phyloP scores from a whole-genome alignment of 2,329 filamentous ascomycete species.

The Sclerotinia borealis region DNA sequence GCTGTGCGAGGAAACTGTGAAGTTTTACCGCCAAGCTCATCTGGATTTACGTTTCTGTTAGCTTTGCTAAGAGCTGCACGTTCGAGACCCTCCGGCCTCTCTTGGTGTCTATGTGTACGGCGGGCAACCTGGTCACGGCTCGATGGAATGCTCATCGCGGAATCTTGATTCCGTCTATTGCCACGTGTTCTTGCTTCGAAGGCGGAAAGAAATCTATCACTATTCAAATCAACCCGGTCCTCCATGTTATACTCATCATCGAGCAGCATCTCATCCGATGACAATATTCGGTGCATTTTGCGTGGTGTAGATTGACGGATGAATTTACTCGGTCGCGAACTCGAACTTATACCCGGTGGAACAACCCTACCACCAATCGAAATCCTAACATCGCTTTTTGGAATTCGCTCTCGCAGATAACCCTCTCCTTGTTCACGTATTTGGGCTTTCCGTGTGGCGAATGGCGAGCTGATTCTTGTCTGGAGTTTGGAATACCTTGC shows the following conservation, averaged over 20 bases:
- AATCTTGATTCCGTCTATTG: not conserved
- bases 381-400: conserved; percentile 26
- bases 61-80: not conserved
- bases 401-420: not conserved
- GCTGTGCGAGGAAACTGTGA: not conserved
- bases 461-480: conserved; percentile 19
- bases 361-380: conserved; percentile 26
- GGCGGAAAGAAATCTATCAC: not conserved
- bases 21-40: not conserved
- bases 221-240: not conserved
- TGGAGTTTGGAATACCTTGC: conserved; percentile 22
- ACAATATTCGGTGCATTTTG: conserved; percentile 6
- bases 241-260: conserved; percentile 18
- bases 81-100: not conserved
- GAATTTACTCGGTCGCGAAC: conserved; percentile 16
- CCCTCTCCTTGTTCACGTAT: not conserved
- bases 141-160: not conserved
- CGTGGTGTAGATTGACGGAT: conserved; percentile 3
- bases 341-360: conserved; percentile 25
- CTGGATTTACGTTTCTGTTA: not conserved
- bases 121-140: not conserved
- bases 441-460: conserved; percentile 8
- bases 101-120: too few relatives aligned
- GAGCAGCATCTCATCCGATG: conserved; percentile 31
- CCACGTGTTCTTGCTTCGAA: not conserved